These are phyloP conservation scores for Candida freyschussii DNA, from an alignment of 1,139 yeast genomes.

Conservation along the genomic window DNA sequence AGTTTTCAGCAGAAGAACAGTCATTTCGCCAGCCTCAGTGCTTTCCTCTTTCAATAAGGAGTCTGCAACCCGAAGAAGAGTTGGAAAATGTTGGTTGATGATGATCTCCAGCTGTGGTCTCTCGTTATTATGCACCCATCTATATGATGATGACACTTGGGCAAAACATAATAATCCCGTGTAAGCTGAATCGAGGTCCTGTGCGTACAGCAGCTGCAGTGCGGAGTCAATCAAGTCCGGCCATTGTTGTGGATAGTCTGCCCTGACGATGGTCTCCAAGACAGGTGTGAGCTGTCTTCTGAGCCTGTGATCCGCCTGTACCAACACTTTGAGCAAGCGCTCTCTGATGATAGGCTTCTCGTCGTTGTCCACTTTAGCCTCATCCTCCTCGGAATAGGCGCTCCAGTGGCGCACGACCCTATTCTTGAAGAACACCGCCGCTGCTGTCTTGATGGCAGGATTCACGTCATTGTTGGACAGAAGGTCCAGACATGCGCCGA, in stretches of 20 bases:
- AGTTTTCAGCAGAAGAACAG: conserved; percentile 68
- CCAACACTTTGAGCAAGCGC: conserved; percentile 38
- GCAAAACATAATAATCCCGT: conserved; percentile 74
- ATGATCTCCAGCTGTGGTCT: conserved; percentile 58
- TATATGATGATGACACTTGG: conserved; percentile 68
- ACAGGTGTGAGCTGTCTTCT: conserved; percentile 65
- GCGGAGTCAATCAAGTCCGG: conserved; percentile 56
- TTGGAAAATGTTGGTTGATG: conserved; percentile 63
- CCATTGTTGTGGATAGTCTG: conserved; percentile 75
- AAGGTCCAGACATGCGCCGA: conserved; percentile 80
- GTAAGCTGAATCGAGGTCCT: conserved; percentile 55
- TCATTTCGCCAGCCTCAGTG: conserved; percentile 61
- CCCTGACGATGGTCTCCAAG: conserved; percentile 55
- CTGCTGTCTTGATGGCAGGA: conserved; percentile 62
- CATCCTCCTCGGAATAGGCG: conserved; percentile 29
- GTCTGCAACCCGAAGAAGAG: conserved; percentile 61
- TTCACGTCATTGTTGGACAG: conserved; percentile 51
- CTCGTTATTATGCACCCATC: conserved; percentile 67
- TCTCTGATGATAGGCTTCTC: conserved; percentile 73
- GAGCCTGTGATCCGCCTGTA: conserved; percentile 38
- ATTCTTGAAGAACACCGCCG: conserved; percentile 86
- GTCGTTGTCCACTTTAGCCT: conserved; percentile 46
- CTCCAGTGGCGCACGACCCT: conserved; percentile 64
- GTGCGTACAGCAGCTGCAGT: conserved; percentile 49
- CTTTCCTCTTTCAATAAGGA: conserved; percentile 43